Percentiles rank a stretch among this genome's conserved stretches.
These are phyloP conservation scores for Russula sp. DNA, from an alignment of 768 basidiomycete species.

Conservation along the genomic window DNA sequence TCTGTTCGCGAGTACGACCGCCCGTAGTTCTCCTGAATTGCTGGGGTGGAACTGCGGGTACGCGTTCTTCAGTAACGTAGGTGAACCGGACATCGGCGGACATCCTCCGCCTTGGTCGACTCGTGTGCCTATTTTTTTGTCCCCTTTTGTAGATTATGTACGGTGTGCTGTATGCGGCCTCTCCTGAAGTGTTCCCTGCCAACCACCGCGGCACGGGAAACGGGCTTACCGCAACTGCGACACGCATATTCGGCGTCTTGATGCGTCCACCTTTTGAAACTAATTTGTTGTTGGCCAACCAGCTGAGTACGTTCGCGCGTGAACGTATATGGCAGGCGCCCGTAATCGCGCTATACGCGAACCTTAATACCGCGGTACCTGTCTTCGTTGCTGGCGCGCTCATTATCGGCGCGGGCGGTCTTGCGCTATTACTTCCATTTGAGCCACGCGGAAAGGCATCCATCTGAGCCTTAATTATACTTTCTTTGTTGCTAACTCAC, in stretches of 20 bases:
- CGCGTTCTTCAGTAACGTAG: slow-evolving; percentile 52
- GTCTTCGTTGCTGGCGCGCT: slow-evolving; percentile 66
- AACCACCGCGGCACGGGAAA: slow-evolving; percentile 71
- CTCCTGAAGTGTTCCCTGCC: slow-evolving; percentile 64
- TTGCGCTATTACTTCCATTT: slow-evolving; percentile 61
- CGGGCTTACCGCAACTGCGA: slow-evolving; percentile 51
- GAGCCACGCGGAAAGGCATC: slow-evolving; percentile 71
- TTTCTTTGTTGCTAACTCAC: background rate
- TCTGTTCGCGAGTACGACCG: slow-evolving; percentile 69
- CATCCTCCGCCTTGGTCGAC: background rate
- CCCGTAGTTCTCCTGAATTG: slow-evolving; percentile 56
- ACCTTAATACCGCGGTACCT: slow-evolving; percentile 56
- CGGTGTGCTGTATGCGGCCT: slow-evolving; percentile 63
- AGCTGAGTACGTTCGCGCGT: background rate
- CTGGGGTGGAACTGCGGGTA: slow-evolving; percentile 80
- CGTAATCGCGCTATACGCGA: slow-evolving; percentile 62
- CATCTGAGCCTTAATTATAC: slow-evolving; percentile 33
- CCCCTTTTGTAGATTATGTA: slow-evolving; percentile 51
- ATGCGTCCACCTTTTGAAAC: slow-evolving; percentile 32
- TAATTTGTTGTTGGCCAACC: background rate
- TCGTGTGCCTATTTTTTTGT: background rate
- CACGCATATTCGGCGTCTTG: slow-evolving; percentile 61
- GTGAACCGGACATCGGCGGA: slow-evolving; percentile 16
- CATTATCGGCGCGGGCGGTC: slow-evolving; percentile 49
- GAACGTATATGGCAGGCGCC: slow-evolving; percentile 42